Evolutionary conservation across 139 green algal genomes (phyloP), one percentile per base, ranked within the genome.

Genomic region (Nannochloris sp.): DNA sequence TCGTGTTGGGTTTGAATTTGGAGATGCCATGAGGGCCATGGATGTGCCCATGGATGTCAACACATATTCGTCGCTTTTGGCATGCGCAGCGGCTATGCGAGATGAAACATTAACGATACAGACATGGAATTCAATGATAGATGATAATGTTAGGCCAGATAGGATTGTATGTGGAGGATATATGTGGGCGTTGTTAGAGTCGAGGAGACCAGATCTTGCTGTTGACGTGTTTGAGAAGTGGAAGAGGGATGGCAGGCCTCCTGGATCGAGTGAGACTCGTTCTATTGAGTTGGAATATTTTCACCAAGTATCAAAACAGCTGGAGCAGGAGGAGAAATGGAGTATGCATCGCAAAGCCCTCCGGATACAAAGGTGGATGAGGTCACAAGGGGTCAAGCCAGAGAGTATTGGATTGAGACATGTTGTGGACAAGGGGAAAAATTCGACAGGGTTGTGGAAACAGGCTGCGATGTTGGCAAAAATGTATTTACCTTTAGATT

Each of bases 111-210:
- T 18, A 10, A 2, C 3, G 15, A 16, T 18, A 18, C 57, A 31
- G 7, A 16, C 19, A 6, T 64, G 57, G 57, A 64, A 64, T 12
- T 21, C n/a, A 9, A 64, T 64, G 57, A 31, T 64, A 21, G 23
- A 14, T 18, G 23, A 24, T 27, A 51, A 51, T 27, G 21, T 50
- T 51, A 6, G 21, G 25, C 57, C 57, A 5, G 57, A 64, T 51
- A 31, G 19, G 15, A 58, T 64, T 25, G 40, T 31, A 15, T 64
- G 57, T 29, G 56, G 12, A n/a, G 19, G 18, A 25, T 64, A 64
- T 51, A 64, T 64, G n/a, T 64, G 57, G 57, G 57, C 57, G 5
- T 56, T n/a, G 12, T 29, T 64, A 19, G n/a, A 49, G 15, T n/a
- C n/a, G 15, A 18, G 43, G 16, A 25, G 21, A 27, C 19, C 57